A percentile compares a stretch with the other conserved stretches of the same genome.
Conservation (phyloP, 345 rosid species). For the Arabidopsis thaliana region DNA sequence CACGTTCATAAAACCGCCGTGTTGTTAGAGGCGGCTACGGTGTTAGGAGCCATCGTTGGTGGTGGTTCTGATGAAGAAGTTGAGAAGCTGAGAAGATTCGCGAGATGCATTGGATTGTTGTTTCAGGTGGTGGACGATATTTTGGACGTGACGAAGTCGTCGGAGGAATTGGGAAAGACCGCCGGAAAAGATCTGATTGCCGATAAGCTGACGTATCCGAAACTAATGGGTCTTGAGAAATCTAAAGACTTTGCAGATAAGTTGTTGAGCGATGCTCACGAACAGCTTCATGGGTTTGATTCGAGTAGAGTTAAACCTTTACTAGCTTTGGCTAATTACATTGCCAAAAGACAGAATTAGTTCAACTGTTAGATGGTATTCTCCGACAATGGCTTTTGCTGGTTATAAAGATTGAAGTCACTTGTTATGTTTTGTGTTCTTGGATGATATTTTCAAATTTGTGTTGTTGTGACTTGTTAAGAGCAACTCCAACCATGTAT, state of each 20-base stretch:
- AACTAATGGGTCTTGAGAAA: slow-evolving; percentile 70
- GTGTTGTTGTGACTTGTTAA: neutral
- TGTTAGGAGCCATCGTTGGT: slow-evolving; percentile 75
- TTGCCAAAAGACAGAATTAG: slow-evolving; percentile 75
- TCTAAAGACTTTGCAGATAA: slow-evolving; percentile 64
- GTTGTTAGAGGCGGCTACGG: slow-evolving; percentile 73
- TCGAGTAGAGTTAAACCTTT: slow-evolving; percentile 68
- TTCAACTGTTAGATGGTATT: neutral
- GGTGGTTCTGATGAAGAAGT: slow-evolving; percentile 70
- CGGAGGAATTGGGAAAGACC: slow-evolving; percentile 78
- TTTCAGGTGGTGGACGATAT: slow-evolving; percentile 62
- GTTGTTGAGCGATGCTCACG: slow-evolving; percentile 63
- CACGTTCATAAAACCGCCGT: slow-evolving; percentile 82
- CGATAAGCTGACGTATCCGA: slow-evolving; percentile 76
- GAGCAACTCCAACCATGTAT: too few relatives aligned
- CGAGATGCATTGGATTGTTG: slow-evolving; percentile 70
- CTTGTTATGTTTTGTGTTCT: neutral
- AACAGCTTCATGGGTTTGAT: slow-evolving; percentile 66
- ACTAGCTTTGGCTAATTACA: slow-evolving; percentile 80
- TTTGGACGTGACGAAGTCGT: slow-evolving; percentile 80
- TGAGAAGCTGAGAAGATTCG: slow-evolving; percentile 75
- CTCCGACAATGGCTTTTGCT: slow-evolving; percentile 21
- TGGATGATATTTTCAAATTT: neutral
- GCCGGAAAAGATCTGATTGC: slow-evolving; percentile 88
- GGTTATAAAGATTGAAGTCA: neutral